Evolutionary conservation across 345 rosid species (phyloP), one percentile per base, ranked within the genome.

Genomic region (Heritiera fomes): DNA sequence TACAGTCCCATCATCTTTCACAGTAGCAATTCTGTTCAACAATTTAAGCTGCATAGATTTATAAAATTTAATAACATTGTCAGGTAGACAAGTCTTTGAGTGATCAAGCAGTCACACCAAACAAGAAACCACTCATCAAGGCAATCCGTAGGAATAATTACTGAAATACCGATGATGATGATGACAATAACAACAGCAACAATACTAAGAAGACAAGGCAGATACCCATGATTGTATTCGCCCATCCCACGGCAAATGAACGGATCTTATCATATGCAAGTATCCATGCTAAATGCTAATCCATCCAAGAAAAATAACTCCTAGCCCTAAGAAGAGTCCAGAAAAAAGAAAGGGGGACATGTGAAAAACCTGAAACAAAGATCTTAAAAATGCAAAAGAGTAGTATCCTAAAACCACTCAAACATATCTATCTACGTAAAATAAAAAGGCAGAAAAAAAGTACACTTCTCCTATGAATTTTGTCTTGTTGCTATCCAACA

Each of bases 1-100:
- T 61, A 97, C 98, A 2, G 99, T 97, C 77, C 99, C 99, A 83
- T 96, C 88, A 88, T 91, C 89, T 87, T 94, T 94, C 77, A 96
- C 97, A 12, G 98, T 96, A 77, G 98, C 98, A 83, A 96, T 88
- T 85, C 99, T 89, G 73, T 89, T 92, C 83, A 96, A 78, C 85
- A 96, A 85, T 83, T 89, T 81, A 76, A 90, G 88, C 99, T 96
- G 94, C 93, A 87, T 76, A 71, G 52, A 55, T 78, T 80, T 75
- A 62, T 85, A 72, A 78, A 45, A 71, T 20, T 73, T 17, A 79
- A 80, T 72, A 81, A 78, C 75, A 70, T 56, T 70, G 38, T 30
- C 66, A 77, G 46, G 50, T 58, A 75, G 7, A 75, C 14, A 50
- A 20, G 40, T 11, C 38, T 53, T 52, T 40, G 64, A 69, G 38